A percentile compares a stretch with the other conserved stretches of the same genome.
Evolutionary conservation across 495 filamentous ascomycete genomes (phyloP).

Genomic region (Rostrohypoxylon terebratum): DNA sequence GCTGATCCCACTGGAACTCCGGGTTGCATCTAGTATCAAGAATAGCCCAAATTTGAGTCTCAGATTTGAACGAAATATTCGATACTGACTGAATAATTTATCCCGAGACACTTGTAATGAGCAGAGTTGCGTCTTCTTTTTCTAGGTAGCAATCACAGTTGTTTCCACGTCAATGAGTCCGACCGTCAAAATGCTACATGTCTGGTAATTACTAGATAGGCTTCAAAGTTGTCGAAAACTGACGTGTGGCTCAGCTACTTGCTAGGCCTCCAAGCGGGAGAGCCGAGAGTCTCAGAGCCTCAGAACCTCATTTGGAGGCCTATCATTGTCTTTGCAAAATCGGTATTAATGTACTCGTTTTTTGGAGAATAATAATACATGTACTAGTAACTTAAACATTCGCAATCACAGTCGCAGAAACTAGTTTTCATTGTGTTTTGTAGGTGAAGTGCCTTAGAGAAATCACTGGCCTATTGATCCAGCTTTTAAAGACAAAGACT

Average conservation of each 20-base stretch:
- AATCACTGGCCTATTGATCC: not conserved
- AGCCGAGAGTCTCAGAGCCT: not conserved
- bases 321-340: not conserved
- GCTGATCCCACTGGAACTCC: not conserved
- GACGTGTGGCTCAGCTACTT: constrained; percentile 35
- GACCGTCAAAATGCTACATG: constrained; percentile 5
- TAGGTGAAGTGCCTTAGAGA: not conserved
- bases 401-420: not conserved
- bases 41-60: not conserved
- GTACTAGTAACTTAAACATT: not conserved
- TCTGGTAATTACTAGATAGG: no score
- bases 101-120: constrained; percentile 22
- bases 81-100: not conserved
- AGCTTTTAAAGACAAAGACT: not conserved
- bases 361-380: not conserved
- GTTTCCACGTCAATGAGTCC: constrained; percentile 25
- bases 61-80: not conserved
- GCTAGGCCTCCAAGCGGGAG: constrained; percentile 34
- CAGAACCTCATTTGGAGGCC: constrained; percentile 5
- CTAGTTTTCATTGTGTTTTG: not conserved
- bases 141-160: not conserved
- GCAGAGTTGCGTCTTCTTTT: constrained; percentile 11
- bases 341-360: not conserved
- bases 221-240: not conserved
- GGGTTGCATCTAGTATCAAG: constrained; percentile 23